A percentile compares a stretch with the other conserved stretches of the same genome.
Conservation (phyloP, 768 basidiomycete species). For the Steccherinum ochraceum region DNA sequence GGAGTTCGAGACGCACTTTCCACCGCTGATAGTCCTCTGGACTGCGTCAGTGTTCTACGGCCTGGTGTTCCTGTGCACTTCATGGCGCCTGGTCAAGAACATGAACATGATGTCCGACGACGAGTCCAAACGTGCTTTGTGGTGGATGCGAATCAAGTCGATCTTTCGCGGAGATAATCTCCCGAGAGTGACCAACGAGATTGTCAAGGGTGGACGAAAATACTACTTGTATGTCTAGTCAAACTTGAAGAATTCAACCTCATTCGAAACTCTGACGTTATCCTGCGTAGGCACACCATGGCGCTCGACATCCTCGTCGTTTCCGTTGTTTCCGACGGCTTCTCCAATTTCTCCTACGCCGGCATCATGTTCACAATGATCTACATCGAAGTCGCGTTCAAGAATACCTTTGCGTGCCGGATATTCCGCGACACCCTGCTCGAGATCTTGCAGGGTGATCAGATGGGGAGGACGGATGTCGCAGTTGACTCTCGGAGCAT, state of each 20-base stretch:
- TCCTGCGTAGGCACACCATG: neutral
- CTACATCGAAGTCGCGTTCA: neutral
- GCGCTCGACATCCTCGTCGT: neutral
- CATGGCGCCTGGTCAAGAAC: neutral
- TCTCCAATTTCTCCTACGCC: neutral
- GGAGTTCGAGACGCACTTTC: neutral
- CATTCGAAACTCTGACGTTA: neutral
- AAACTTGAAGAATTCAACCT: neutral
- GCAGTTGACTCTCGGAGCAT: too few relatives aligned
- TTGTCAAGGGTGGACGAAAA: neutral
- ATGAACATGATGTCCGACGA: neutral
- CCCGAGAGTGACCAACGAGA: neutral
- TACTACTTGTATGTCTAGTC: neutral
- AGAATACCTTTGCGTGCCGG: neutral
- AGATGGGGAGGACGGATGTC: too few relatives aligned
- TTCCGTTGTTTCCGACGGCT: neutral
- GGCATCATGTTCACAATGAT: neutral
- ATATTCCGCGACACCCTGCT: neutral
- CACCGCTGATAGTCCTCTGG: neutral
- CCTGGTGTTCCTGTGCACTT: neutral
- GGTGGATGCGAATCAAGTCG: neutral
- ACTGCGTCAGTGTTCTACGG: neutral
- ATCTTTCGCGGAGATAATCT: neutral
- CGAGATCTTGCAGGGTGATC: too few relatives aligned
- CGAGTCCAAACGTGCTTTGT: neutral